Evolutionary conservation across 1,139 yeast genomes (phyloP), one percentile per base, ranked within the genome.

Genomic region (Candida glucosophila): DNA sequence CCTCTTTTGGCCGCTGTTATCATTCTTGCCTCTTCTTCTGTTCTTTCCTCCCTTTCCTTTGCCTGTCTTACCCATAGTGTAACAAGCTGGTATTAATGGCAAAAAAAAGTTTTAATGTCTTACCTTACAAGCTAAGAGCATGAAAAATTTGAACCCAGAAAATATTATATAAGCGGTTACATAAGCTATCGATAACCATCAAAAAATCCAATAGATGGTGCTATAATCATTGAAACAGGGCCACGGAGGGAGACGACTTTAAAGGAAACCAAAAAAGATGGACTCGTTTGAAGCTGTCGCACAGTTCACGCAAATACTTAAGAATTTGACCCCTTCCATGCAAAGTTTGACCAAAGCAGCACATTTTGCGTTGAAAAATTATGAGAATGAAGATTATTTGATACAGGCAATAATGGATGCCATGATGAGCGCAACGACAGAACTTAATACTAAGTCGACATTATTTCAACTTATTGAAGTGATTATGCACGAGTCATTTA

Each of bases 21-120:
- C 95, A 58, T 86, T 88, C 93, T 90, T 90, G 58, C 98, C 98
- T 76, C 96, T 83, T 76, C 97, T 83, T 70, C 96, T 83, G 59
- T 86, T 88, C 69, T 81, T 77, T 42, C 78, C 78, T 41, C 78
- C 78, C 58, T 65, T 65, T 31, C 72, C 72, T 60, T 65, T 65
- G 40, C 70, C 69, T 29, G 71, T 46, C 52, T 65, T 65, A 45
- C 70, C 72, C 72, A 65, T 65, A 30, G 32, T 46, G 39, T n/a
- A n/a, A n/a, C n/a, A n/a, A 24, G 21, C 27, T 19, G 18, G 16
- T 17, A 15, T 15, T 24, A 24, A n/a, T 28, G 15, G 16, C 15
- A 19, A 12, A n/a, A 19, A 20, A 22, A 22, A 29, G 8, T 16
- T 8, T n/a, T n/a, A 16, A n/a, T 8, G 8, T 16, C n/a, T n/a